These are phyloP conservation scores for Xylaria nigripes DNA, from an alignment of 495 filamentous ascomycete species.

Conservation along the genomic window DNA sequence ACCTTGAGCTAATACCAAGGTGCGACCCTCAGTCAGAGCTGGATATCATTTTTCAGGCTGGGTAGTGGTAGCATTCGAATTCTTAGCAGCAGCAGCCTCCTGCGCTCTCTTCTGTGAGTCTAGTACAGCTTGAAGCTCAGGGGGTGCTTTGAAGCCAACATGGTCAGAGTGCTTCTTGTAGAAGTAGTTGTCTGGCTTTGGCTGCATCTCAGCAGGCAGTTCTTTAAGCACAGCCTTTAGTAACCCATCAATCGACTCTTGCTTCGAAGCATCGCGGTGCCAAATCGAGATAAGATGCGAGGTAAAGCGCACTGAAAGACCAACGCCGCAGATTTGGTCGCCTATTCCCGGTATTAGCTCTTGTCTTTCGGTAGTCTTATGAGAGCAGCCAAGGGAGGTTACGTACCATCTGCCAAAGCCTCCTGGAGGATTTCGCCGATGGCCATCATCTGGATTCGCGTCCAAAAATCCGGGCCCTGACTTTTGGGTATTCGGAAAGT, in stretches of 20 bases:
- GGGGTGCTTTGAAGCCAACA: slow-evolving; percentile 47
- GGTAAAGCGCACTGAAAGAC: slow-evolving; percentile 65
- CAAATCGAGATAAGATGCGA: slow-evolving; percentile 75
- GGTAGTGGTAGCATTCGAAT: slow-evolving; percentile 7
- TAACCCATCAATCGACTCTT: slow-evolving; percentile 63
- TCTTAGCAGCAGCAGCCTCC: slow-evolving; percentile 30
- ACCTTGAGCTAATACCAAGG: not conserved
- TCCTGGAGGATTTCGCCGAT: slow-evolving; percentile 79
- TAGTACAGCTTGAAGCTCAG: slow-evolving; percentile 40
- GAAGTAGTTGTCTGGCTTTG: slow-evolving; percentile 62
- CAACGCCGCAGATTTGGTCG: slow-evolving; percentile 74
- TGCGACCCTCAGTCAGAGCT: not conserved
- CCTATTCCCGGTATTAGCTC: slow-evolving; percentile 32
- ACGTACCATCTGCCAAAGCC: slow-evolving; percentile 58
- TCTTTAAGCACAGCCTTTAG: slow-evolving; percentile 59
- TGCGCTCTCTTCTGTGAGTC: slow-evolving; percentile 39
- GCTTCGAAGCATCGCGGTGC: slow-evolving; percentile 72
- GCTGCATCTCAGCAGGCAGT: slow-evolving; percentile 57
- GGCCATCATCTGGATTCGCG: slow-evolving; percentile 67
- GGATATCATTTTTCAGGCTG: not conserved
- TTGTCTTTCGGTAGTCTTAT: not conserved
- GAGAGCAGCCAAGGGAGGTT: not conserved
- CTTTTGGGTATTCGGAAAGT: slow-evolving; percentile 77
- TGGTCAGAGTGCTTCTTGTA: slow-evolving; percentile 54
- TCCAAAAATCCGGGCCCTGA: slow-evolving; percentile 66